Percentiles rank a stretch among this genome's conserved stretches.
Conservation (phyloP, 192 early-diverging fungal genomes). For the Irineochytrium annulatum region DNA sequence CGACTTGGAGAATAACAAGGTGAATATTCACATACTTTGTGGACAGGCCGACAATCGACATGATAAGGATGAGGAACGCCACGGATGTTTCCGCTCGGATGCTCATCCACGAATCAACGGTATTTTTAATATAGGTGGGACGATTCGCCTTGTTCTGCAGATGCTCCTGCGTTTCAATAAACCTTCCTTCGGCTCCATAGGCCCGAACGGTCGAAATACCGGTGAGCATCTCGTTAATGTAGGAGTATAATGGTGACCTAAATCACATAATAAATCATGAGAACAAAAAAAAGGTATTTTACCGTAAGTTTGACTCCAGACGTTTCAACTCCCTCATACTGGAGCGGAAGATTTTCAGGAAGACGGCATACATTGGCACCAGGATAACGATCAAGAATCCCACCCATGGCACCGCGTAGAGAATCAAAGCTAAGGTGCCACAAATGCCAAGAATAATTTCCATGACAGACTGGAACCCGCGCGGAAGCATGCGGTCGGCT, state of each 20-base stretch:
- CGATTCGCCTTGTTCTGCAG: conserved; percentile 66
- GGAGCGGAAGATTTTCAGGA: conserved; percentile 18
- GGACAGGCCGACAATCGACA: conserved; percentile 30
- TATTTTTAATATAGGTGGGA: conserved; percentile 7
- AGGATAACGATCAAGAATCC: conserved; percentile 37
- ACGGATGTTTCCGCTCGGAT: conserved; percentile 15
- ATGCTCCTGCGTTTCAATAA: conserved; percentile 60
- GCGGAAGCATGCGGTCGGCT: conserved; percentile 8
- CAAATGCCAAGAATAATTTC: conserved; percentile 14
- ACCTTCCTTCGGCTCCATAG: conserved; percentile 71
- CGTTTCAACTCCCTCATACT: no score
- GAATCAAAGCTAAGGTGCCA: conserved; percentile 62
- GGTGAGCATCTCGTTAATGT: conserved; percentile 66
- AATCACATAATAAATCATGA: no score
- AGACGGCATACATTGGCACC: conserved; percentile 12
- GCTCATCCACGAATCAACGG: conserved; percentile 12
- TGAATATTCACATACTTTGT: no score
- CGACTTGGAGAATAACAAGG: no score
- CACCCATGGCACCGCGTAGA: conserved; percentile 66
- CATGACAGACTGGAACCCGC: conserved; percentile 1
- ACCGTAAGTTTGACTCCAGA: conserved; percentile 76
- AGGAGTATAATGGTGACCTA: conserved; percentile 74
- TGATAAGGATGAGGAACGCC: conserved; percentile 4
- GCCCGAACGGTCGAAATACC: conserved; percentile 85
- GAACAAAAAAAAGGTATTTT: conserved; percentile 66